phyloP scores from a whole-genome alignment of 2,329 filamentous ascomycete species.

The Penicillium sp. region DNA sequence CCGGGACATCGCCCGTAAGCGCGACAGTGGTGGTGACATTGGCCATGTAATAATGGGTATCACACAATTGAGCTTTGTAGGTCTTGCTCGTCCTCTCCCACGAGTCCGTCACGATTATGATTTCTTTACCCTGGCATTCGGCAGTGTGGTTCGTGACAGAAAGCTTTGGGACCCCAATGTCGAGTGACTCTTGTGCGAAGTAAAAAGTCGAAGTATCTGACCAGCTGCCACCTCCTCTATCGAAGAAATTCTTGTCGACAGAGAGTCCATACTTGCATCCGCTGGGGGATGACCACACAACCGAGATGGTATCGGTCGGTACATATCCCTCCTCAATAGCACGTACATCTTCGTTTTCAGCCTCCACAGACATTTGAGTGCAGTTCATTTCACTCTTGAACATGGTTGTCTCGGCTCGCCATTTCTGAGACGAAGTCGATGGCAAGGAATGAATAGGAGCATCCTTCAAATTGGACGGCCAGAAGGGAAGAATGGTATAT shows the following conservation, averaged over 20 bases:
- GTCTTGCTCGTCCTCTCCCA: slow-evolving; percentile 1
- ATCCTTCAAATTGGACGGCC: slow-evolving; percentile 13
- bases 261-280: slow-evolving; percentile 12
- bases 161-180: neutral
- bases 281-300: slow-evolving; percentile 8
- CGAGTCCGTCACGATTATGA: slow-evolving; percentile 9
- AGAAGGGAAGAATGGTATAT: slow-evolving; percentile 23
- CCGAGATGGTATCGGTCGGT: neutral
- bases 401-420: slow-evolving; percentile 16
- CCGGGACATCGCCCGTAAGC: slow-evolving; percentile 1
- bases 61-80: slow-evolving; percentile 8
- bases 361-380: slow-evolving; percentile 10
- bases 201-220: slow-evolving; percentile 12
- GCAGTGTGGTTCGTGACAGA: slow-evolving; percentile 2
- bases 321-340: neutral
- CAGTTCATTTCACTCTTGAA: slow-evolving; percentile 16
- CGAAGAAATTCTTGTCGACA: neutral
- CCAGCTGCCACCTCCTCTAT: slow-evolving; percentile 15
- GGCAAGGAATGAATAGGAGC: slow-evolving; percentile 8
- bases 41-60: slow-evolving; percentile 14
- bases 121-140: slow-evolving; percentile 6
- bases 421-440: slow-evolving; percentile 5
- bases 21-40: slow-evolving; percentile 6
- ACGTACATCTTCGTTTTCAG: neutral
- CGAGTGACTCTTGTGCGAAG: neutral